Evolutionary conservation across 2,329 filamentous ascomycete genomes (phyloP).

Genomic region (Trichoderma asperellum): DNA sequence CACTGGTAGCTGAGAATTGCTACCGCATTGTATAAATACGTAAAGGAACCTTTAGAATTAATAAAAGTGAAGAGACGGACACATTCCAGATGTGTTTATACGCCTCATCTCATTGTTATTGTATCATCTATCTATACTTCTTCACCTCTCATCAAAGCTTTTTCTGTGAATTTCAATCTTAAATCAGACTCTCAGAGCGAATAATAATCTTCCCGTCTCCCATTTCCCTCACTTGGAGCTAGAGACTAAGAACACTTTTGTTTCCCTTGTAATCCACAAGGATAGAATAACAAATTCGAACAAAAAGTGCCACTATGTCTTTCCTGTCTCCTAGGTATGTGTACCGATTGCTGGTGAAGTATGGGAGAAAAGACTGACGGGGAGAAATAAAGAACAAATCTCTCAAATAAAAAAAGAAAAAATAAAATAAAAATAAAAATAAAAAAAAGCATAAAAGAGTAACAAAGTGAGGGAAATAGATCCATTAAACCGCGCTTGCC

Average conservation of each 20-base stretch:
- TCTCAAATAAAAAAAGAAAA: not conserved
- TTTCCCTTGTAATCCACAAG: not conserved
- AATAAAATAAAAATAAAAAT: no score
- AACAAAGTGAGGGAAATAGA: not conserved
- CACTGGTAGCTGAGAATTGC: not conserved
- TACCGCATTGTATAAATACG: not conserved
- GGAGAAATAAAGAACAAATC: not conserved
- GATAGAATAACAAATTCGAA: not conserved
- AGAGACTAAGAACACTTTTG: not conserved
- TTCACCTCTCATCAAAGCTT: not conserved
- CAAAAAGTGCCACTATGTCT: not conserved
- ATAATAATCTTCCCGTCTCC: not conserved
- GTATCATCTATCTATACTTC: not conserved
- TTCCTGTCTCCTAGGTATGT: not conserved
- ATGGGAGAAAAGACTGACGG: not conserved
- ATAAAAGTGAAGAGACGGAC: not conserved
- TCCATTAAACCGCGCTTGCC: slow-evolving; percentile 16
- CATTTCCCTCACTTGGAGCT: not conserved
- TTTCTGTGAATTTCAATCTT: not conserved
- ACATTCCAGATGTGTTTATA: slow-evolving; percentile 20
- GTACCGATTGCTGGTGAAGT: not conserved
- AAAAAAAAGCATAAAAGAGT: not conserved
- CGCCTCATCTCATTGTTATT: not conserved
- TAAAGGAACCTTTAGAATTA: no score
- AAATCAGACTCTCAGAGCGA: not conserved